Conservation (phyloP, 306 rosid genomes). For the Quercus wislizeni region DNA sequence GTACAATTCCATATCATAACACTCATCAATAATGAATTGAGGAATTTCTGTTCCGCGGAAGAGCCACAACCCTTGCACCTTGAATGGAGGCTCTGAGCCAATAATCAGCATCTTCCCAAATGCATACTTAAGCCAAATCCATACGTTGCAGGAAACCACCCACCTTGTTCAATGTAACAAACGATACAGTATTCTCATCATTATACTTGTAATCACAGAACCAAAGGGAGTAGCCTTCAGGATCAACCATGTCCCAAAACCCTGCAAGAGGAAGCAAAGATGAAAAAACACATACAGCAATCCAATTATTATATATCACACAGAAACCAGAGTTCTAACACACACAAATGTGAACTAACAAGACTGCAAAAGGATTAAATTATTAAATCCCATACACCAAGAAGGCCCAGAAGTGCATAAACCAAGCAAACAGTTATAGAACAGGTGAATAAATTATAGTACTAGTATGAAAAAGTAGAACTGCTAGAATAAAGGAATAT, state of each 20-base stretch:
- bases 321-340: neutral
- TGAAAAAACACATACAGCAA: neutral
- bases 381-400: too few relatives aligned
- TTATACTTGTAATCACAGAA: conserved; percentile 92
- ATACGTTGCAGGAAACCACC: conserved; percentile 89
- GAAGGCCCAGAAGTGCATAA: too few relatives aligned
- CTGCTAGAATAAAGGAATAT: too few relatives aligned
- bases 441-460: too few relatives aligned
- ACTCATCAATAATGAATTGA: conserved; percentile 68
- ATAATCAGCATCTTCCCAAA: conserved; percentile 90
- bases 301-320: neutral
- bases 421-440: too few relatives aligned
- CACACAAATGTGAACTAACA: neutral
- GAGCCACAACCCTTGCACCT: conserved; percentile 94
- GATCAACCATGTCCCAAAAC: conserved; percentile 94
- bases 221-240: conserved; percentile 94
- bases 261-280: conserved; percentile 37
- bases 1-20: conserved; percentile 91
- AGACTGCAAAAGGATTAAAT: neutral
- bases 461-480: too few relatives aligned
- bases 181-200: conserved; percentile 82
- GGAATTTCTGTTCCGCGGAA: conserved; percentile 84
- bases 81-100: conserved; percentile 71
- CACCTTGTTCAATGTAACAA: conserved; percentile 83
- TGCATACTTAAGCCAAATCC: conserved; percentile 88